These are phyloP conservation scores for Avena eriantha DNA, from an alignment of 176 grass and related monocot genomes.

Conservation along the genomic window DNA sequence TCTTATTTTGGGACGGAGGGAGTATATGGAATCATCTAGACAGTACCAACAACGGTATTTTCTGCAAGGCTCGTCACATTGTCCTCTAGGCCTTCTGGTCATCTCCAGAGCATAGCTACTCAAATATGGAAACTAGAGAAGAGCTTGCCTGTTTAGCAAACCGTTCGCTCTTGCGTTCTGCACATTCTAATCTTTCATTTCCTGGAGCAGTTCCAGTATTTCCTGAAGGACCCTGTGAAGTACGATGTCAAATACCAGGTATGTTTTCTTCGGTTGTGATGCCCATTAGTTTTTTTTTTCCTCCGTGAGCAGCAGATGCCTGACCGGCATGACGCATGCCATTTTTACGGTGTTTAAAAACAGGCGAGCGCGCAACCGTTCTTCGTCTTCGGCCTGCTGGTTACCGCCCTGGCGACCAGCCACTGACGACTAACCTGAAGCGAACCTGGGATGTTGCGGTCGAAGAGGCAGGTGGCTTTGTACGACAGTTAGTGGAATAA, in stretches of 20 bases:
- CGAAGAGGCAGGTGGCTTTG: background rate
- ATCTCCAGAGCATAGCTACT: background rate
- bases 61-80: conserved; percentile 10
- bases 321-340: background rate
- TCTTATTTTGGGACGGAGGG: too few relatives aligned
- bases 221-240: conserved; percentile 77
- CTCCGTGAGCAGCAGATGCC: background rate
- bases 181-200: conserved; percentile 33
- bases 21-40: background rate
- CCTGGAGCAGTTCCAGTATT: conserved; percentile 68
- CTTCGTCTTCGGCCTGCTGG: conserved; percentile 70
- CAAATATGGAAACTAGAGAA: background rate
- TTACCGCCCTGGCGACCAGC: conserved; percentile 68
- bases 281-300: background rate
- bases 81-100: background rate
- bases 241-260: conserved; percentile 90
- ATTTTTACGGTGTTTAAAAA: background rate
- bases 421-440: conserved; percentile 6
- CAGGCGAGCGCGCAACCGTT: conserved; percentile 81
- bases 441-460: background rate
- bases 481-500: conserved; percentile 20
- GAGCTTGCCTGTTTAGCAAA: background rate
- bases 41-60: background rate
- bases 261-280: background rate
- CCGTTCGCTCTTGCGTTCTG: background rate